A percentile compares a stretch with the other conserved stretches of the same genome.
phyloP scores from a whole-genome alignment of 345 rosid genomes.

The Rhizophora apiculata region DNA sequence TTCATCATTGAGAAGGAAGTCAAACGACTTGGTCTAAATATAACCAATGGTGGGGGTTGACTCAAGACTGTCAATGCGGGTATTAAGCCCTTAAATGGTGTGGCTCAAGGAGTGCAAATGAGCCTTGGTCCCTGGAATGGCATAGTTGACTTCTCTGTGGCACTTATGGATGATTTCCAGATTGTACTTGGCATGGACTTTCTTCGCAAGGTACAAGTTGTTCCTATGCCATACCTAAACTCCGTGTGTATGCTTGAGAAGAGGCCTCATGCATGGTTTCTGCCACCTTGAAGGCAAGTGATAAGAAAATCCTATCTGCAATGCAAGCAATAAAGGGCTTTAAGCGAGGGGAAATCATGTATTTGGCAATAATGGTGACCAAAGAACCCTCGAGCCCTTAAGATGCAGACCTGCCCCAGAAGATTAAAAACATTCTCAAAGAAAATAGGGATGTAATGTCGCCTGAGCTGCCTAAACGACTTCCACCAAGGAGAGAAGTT shows the following conservation, averaged over 20 bases:
- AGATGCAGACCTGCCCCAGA: not conserved
- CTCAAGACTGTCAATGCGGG: not conserved
- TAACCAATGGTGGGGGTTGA: not conserved
- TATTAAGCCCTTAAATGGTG: not conserved
- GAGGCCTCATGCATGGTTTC: not conserved
- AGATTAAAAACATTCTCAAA: not conserved
- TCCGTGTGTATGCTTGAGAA: not conserved
- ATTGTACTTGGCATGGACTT: too few species aligned
- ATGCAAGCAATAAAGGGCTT: not conserved
- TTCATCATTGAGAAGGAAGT: not conserved
- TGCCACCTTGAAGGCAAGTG: not conserved
- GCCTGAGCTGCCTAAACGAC: not conserved
- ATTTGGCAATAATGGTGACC: not conserved
- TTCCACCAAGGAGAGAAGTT: not conserved
- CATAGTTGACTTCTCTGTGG: too few species aligned
- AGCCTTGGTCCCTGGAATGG: not conserved
- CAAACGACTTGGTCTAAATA: not conserved
- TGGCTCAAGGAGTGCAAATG: accelerated
- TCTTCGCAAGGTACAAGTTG: too few species aligned
- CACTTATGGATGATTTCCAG: too few species aligned
- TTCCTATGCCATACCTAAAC: too few species aligned
- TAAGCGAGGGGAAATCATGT: not conserved
- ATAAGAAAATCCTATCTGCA: not conserved
- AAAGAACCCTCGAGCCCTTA: not conserved
- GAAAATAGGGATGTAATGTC: not conserved